A percentile compares a stretch with the other conserved stretches of the same genome.
Conservation (phyloP, 2,329 filamentous ascomycete genomes). For the Pestalotiopsis sp. region DNA sequence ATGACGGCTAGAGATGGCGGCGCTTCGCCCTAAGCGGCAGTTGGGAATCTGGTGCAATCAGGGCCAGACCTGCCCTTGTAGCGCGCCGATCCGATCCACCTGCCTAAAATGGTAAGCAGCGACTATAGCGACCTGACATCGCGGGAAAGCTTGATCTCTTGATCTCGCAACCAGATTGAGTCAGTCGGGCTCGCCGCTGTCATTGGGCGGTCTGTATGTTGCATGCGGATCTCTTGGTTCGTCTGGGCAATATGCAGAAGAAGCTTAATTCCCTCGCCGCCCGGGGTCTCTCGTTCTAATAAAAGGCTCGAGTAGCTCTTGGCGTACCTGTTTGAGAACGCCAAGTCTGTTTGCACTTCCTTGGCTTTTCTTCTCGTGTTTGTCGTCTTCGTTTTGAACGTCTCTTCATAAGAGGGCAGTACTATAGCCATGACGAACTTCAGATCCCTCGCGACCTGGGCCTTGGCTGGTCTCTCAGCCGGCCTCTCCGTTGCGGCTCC, state of each 20-base stretch:
- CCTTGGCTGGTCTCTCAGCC: neutral
- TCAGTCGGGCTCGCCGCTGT: neutral
- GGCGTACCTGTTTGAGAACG: neutral
- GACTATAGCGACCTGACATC: neutral
- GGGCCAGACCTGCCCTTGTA: neutral
- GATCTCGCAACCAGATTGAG: neutral
- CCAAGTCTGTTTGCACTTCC: slow-evolving; percentile 1
- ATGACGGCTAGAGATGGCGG: neutral
- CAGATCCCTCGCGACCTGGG: neutral
- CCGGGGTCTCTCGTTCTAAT: neutral
- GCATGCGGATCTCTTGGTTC: neutral
- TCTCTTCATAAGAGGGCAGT: neutral
- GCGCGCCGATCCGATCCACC: neutral
- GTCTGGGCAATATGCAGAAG: neutral
- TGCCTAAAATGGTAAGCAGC: neutral
- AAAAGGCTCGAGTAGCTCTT: neutral
- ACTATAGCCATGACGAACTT: neutral
- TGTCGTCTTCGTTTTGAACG: neutral
- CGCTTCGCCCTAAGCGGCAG: neutral
- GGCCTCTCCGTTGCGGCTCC: neutral
- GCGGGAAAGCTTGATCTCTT: neutral
- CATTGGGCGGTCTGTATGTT: neutral
- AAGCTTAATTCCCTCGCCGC: slow-evolving; percentile 6
- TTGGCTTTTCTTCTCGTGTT: neutral
- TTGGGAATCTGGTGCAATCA: neutral